phyloP scores from a whole-genome alignment of 495 filamentous ascomycete genomes.

The Tetracladium setigerum region DNA sequence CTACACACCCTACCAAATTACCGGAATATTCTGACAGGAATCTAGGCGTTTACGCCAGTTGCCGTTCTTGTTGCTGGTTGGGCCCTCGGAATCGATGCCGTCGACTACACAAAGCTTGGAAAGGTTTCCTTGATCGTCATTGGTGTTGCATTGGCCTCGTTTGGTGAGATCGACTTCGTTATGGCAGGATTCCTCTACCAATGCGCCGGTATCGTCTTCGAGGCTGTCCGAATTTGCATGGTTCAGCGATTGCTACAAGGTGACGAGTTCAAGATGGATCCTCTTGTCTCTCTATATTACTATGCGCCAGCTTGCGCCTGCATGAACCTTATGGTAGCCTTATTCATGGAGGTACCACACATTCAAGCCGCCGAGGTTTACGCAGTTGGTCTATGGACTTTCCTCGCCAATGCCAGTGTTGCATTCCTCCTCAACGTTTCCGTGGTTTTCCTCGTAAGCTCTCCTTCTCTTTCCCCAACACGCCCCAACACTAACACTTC shows the following conservation, averaged over 20 bases:
- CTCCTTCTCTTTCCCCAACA: conserved; percentile 22
- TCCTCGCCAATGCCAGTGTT: conserved; percentile 72
- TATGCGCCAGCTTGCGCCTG: conserved; percentile 86
- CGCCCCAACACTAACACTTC: conserved; percentile 6
- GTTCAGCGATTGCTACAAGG: conserved; percentile 84
- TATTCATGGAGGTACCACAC: conserved; percentile 70
- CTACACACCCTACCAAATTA: conserved; percentile 14
- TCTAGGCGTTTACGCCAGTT: conserved; percentile 72
- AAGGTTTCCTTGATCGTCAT: conserved; percentile 87
- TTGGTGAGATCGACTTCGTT: conserved; percentile 90
- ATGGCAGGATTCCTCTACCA: conserved; percentile 84
- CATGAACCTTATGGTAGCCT: conserved; percentile 76
- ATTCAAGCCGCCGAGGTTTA: conserved; percentile 66
- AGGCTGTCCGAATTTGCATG: conserved; percentile 87
- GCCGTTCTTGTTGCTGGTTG: conserved; percentile 81
- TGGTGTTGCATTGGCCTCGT: conserved; percentile 82
- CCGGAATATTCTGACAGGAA: conserved; percentile 27
- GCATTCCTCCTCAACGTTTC: conserved; percentile 90
- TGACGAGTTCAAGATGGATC: conserved; percentile 95
- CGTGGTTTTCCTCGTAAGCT: conserved; percentile 84
- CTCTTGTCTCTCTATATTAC: conserved; percentile 92
- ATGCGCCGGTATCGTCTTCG: conserved; percentile 74
- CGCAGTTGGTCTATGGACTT: conserved; percentile 62
- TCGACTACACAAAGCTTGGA: conserved; percentile 69
- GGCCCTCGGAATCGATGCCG: conserved; percentile 68